Evolutionary conservation across 441 rosid genomes (phyloP).

Genomic region (Gossypium schwendimanii): DNA sequence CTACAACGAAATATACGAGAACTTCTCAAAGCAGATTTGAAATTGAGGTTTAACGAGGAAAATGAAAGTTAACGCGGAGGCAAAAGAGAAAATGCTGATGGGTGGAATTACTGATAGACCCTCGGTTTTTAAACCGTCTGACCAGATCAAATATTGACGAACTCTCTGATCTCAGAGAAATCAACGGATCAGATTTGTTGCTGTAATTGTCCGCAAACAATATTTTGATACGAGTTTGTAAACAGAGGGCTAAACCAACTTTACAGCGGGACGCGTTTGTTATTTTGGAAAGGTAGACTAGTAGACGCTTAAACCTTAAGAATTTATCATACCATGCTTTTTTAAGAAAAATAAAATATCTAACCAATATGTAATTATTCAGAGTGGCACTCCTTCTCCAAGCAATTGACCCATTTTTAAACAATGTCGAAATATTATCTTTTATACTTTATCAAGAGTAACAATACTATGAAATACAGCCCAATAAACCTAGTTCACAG

Average conservation of each 20-base stretch:
- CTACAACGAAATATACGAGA: conserved; percentile 5
- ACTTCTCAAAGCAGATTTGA: neutral
- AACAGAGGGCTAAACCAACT: neutral
- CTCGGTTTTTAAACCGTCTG: neutral
- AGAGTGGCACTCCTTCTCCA: no score
- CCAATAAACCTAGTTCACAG: no score
- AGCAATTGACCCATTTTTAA: no score
- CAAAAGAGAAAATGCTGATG: neutral
- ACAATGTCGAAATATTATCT: no score
- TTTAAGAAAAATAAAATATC: no score
- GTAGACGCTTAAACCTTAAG: neutral
- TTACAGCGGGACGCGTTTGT: neutral
- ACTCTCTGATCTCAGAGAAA: neutral
- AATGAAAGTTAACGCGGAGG: conserved; percentile 17
- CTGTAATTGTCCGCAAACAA: neutral
- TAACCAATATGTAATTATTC: no score
- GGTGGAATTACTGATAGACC: neutral
- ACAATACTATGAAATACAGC: no score
- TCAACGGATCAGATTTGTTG: neutral
- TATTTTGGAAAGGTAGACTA: neutral
- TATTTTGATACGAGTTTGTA: neutral
- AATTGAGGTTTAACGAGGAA: conserved; percentile 4
- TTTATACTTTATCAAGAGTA: no score
- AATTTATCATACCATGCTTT: neutral
- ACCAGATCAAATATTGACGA: neutral